Percentiles rank a stretch among this genome's conserved stretches.
These are phyloP conservation scores for Tagetes patula DNA, from an alignment of 129 eudicot species.

Conservation along the genomic window DNA sequence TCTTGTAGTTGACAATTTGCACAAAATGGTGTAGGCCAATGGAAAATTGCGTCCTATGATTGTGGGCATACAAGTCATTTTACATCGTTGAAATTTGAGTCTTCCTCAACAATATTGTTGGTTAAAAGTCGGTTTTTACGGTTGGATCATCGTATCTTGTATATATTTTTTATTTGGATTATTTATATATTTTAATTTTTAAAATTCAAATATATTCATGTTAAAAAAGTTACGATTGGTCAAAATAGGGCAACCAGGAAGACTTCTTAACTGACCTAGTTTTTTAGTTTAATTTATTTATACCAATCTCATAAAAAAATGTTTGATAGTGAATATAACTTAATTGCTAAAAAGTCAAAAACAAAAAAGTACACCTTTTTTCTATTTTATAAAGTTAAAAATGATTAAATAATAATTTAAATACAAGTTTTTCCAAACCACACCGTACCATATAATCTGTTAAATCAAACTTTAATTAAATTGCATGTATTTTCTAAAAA, in stretches of 20 bases:
- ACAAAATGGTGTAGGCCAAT: conserved; percentile 25
- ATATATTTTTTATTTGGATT: no score
- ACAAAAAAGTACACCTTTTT: not conserved
- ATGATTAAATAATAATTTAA: not conserved
- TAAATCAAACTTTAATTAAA: no score
- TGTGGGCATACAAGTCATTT: conserved; percentile 23
- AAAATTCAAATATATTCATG: no score
- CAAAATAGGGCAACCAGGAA: no score
- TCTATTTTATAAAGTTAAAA: not conserved
- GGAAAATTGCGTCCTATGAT: conserved; percentile 23
- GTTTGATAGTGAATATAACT: not conserved
- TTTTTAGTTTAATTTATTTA: no score
- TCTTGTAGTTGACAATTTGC: conserved; percentile 38
- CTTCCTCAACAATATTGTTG: conserved; percentile 1
- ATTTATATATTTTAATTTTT: no score
- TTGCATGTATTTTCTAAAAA: no score
- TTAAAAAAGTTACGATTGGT: no score
- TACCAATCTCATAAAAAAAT: not conserved
- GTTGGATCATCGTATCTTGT: not conserved
- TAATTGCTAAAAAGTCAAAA: not conserved
- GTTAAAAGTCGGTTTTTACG: not conserved
- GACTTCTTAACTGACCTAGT: no score
- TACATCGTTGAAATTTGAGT: conserved; percentile 1
- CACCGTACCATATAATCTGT: no score
- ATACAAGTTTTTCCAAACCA: no score